Evolutionary conservation across 2,329 filamentous ascomycete genomes (phyloP).

Genomic region (Alternaria metachromatica): DNA sequence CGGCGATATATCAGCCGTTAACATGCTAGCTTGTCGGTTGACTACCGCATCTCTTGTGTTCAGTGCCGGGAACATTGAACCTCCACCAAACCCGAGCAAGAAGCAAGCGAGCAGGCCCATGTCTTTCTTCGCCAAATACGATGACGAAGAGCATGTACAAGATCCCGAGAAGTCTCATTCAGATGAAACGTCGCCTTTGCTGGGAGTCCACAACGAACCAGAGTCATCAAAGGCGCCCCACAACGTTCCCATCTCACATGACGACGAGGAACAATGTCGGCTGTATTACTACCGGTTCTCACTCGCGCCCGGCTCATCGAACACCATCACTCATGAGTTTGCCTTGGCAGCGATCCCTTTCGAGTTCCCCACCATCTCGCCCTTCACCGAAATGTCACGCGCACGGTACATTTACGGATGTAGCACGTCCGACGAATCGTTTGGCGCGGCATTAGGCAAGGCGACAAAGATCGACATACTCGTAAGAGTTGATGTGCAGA

Average conservation of each 20-base stretch:
- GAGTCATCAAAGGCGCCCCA: slow-evolving; percentile 17
- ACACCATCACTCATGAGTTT: slow-evolving; percentile 66
- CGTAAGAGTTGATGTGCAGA: slow-evolving; percentile 65
- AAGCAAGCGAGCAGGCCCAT: slow-evolving; percentile 41
- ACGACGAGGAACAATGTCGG: slow-evolving; percentile 70
- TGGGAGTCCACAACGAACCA: slow-evolving; percentile 6
- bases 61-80: slow-evolving; percentile 66
- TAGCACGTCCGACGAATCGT: slow-evolving; percentile 64
- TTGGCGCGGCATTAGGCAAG: slow-evolving; percentile 66
- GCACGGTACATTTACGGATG: slow-evolving; percentile 72
- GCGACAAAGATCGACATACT: slow-evolving; percentile 71
- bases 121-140: slow-evolving; percentile 57
- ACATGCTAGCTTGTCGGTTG: slow-evolving; percentile 70
- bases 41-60: slow-evolving; percentile 71
- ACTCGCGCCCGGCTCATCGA: slow-evolving; percentile 45
- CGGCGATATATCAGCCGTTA: slow-evolving; percentile 56
- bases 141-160: slow-evolving; percentile 37
- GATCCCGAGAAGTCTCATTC: slow-evolving; percentile 36
- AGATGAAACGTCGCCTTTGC: slow-evolving; percentile 34
- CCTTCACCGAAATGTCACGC: slow-evolving; percentile 61
- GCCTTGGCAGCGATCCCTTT: slow-evolving; percentile 70
- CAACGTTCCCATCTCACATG: slow-evolving; percentile 31
- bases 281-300: slow-evolving; percentile 73
- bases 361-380: slow-evolving; percentile 69
- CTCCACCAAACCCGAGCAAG: slow-evolving; percentile 51